Evolutionary conservation across 108 stramenopile genomes (phyloP), one percentile per base, ranked within the genome.

Genomic region (Nitzschia sp.): DNA sequence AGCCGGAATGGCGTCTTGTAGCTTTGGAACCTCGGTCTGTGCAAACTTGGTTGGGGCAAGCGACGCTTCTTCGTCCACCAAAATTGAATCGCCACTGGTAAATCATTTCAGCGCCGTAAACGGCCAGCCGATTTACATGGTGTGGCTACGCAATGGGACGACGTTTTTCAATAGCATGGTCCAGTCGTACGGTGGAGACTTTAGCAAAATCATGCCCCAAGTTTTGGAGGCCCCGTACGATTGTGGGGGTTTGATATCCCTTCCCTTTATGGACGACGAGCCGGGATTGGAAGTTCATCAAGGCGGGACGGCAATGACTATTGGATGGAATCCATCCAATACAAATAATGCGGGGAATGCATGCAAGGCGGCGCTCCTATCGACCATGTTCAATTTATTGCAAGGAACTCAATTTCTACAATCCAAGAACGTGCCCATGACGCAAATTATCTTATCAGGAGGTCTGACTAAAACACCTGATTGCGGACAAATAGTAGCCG

Each of bases 231-330:
- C 82, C 18, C 71, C 77, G 1, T 18, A 63, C 21, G 78, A 83
- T 73, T 83, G 82, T 54, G 82, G 82, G 13, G 82, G 82, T 13
- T 46, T 83, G 46, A 32, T 83, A 28, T 77, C 82, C 34, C 54
- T 83, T 34, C 82, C 82, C 5, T 83, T 83, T 72, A 60, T 83
- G 71, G 75, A 83, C 55, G 82, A 83, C 56, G 82, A 83, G 54
- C 78, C 82, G 13, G 78, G 82, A 1, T 47, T 79, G 66, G 29
- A 53, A 27, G 77, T 78, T 13, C 26, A 33, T 11, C 38, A 34
- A 25, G 78, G 78, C 13, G 74, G 78, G 11, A 75, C 78, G 9
- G 82, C 71, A 55, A 33, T 68, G 31, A 63, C 75, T 26, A 58
- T 82, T n/a, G 82, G 82, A 21, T 73, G 57, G 70, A 79, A 83